A percentile compares a stretch with the other conserved stretches of the same genome.
Conservation (phyloP, 192 early-diverging fungal genomes). For the Mortierella hygrophila region DNA sequence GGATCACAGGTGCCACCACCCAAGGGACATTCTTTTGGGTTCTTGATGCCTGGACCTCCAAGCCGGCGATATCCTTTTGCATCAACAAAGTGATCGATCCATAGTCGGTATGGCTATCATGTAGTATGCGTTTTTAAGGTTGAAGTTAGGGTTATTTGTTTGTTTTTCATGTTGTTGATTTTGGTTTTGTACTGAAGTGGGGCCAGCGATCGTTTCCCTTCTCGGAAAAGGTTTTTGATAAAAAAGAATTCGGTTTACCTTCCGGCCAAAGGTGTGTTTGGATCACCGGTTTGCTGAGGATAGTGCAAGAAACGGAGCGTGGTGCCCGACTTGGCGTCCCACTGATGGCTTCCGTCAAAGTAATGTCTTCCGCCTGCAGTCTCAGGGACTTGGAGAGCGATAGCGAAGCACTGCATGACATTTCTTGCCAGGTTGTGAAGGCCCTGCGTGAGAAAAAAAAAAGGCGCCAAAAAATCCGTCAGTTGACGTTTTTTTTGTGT, state of each 20-base stretch:
- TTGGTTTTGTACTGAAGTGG: not conserved
- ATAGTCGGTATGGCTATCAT: constrained; percentile 73
- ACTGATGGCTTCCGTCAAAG: constrained; percentile 64
- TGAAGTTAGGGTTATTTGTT: not conserved
- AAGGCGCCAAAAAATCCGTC: not conserved
- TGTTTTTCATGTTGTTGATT: not conserved
- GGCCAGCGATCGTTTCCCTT: not conserved
- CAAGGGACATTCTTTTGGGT: constrained; percentile 56
- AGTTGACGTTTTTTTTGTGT: not conserved
- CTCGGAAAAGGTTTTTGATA: not conserved
- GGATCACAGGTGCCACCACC: constrained; percentile 72
- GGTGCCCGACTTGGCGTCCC: constrained; percentile 58
- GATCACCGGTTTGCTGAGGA: constrained; percentile 62
- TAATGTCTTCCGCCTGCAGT: constrained; percentile 64
- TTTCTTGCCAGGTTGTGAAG: constrained; percentile 62
- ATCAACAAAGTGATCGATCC: constrained; percentile 77
- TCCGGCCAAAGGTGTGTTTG: constrained; percentile 63
- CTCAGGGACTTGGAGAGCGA: constrained; percentile 71
- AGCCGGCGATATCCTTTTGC: constrained; percentile 72
- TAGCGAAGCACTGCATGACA: constrained; percentile 70
- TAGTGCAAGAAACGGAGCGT: constrained; percentile 74
- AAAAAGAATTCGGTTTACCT: constrained; percentile 40
- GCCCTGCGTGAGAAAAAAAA: constrained; percentile 38
- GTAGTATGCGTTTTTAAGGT: constrained; percentile 8
- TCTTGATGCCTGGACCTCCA: constrained; percentile 64